Base-by-base conservation (phyloP, 225 moss, liverwort and hornwort species). In the Antitrichia curtipendula region DNA sequence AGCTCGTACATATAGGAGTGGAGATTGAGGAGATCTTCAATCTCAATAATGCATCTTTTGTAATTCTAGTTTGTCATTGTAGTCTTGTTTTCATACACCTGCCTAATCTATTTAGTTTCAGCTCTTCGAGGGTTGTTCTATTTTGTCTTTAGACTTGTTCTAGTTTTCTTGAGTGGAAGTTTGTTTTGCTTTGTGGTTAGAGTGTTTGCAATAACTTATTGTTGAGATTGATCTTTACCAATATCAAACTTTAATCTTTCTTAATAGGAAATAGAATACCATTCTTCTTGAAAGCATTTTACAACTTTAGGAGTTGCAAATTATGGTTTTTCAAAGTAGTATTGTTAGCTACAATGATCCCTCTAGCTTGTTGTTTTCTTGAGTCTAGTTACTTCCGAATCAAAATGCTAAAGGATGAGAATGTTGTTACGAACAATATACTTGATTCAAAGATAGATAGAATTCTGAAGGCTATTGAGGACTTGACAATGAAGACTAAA, bases 181-280 rank as follows among this genome's bases (percentile, higher is more conserved):
- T 34, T 1, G 2, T 32, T 19, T 0, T 27, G 1, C 5, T 32
- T 20, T 31, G 31, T 5, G 31, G 2, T 29, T 18, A 29, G 18
- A 74, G 12, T 49, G 20, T 74, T 0, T 0, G 1, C 4, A 31
- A 73, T n/a, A n/a, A n/a, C n/a, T n/a, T n/a, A 5, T 31, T 31
- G 19, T 31, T 74, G 31, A 47, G 7, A 49, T 43, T 43, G 17
- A 45, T 74, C 6, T 31, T 49, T 32, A 12, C 12, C 2, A 74
- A 17, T 32, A 74, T 21, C 49, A 50, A 7, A 50, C 12, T 20
- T 19, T 32, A 7, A 2, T 32, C 12, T 31, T 21, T 20, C 3
- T 13, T 31, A 18, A 31, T 20, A 75, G 7, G 50, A 2, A 50
- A 32, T 32, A 75, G 13, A 13, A 3, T 12, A 12, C 8, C 32